Evolutionary conservation across 176 grass and related monocot species (phyloP).

Genomic region (Triticum dicoccoides): DNA sequence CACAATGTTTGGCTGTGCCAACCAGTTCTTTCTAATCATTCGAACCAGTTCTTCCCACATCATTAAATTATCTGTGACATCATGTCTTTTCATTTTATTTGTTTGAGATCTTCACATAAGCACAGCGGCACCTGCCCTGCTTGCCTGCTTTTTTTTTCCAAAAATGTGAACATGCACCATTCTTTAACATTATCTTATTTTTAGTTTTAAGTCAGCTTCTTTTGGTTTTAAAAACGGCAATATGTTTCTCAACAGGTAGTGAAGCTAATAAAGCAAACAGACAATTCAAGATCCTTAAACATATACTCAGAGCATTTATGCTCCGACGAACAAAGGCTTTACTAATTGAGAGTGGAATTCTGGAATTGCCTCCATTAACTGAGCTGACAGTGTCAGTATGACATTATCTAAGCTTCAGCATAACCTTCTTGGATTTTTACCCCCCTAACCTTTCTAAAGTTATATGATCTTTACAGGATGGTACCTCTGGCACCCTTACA

Average conservation of each 20-base stretch:
- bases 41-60: not conserved
- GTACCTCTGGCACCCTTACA: constrained; percentile 75
- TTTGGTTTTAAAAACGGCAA: not conserved
- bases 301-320: constrained; percentile 92
- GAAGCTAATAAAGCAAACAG: constrained; percentile 53
- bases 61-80: not conserved
- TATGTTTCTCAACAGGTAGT: constrained; percentile 49
- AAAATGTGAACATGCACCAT: not conserved
- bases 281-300: constrained; percentile 81
- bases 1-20: not conserved
- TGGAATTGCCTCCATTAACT: constrained; percentile 76
- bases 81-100: not conserved
- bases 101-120: constrained; percentile 2
- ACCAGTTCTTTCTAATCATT: not conserved
- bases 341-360: constrained; percentile 69
- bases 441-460: constrained; percentile 28
- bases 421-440: constrained; percentile 6
- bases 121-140: not conserved
- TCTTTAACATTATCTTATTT: not conserved
- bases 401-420: constrained; percentile 36
- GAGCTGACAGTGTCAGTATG: constrained; percentile 89
- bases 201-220: not conserved
- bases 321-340: constrained; percentile 77
- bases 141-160: not conserved
- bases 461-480: constrained; percentile 50